Evolutionary conservation across 2,329 filamentous ascomycete genomes (phyloP), one percentile per base, ranked within the genome.

Genomic region (Colletotrichum chlorophyti): DNA sequence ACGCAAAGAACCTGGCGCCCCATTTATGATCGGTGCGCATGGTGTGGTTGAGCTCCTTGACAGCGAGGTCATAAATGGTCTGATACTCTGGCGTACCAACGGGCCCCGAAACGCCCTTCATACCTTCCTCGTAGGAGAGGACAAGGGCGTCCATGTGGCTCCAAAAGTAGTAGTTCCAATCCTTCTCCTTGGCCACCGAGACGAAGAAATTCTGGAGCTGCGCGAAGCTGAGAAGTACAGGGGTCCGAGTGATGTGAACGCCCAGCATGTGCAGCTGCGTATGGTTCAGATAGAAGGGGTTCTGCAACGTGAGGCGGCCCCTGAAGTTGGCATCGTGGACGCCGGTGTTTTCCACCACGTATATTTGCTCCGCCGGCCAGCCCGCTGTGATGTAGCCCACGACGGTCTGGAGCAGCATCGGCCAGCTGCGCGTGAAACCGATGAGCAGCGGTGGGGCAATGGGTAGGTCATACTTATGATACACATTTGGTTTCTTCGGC

Each of bases 271-370:
- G 60, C 12, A 86, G 74, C 9, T 74, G 70, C 1, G 72, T 74
- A 63, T 86, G 79, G 67, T 85, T 80, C 17, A 87, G 71, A 66
- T 77, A 85, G 67, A 81, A 84, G 0, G 82, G 83, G 58, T 86
- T 84, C 60, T 85, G 79, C 1, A 82, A 70, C 1, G 75, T 74
- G 3, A 86, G 71, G 23, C 74, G 70, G 1, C 75, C 77, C 9
- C 73, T 69, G 17, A 72, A 67, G 64, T 86, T 86, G 37, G 80
- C 77, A 52, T 80, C 72, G 64, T 84, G 81, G 12, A 79, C 79
- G 7, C 83, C 83, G 3, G 80, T 86, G 69, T 87, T 87, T 64
- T 87, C 84, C 19, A 86, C 70, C 2, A 86, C 78, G 59, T 82
- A 82, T 57, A 87, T 85, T 61, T 86, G 78, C 26, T 75, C 73